Percentiles rank a stretch among this genome's conserved stretches.
Evolutionary conservation across 768 basidiomycete genomes (phyloP).

Genomic region (Phanerochaete carnosa): DNA sequence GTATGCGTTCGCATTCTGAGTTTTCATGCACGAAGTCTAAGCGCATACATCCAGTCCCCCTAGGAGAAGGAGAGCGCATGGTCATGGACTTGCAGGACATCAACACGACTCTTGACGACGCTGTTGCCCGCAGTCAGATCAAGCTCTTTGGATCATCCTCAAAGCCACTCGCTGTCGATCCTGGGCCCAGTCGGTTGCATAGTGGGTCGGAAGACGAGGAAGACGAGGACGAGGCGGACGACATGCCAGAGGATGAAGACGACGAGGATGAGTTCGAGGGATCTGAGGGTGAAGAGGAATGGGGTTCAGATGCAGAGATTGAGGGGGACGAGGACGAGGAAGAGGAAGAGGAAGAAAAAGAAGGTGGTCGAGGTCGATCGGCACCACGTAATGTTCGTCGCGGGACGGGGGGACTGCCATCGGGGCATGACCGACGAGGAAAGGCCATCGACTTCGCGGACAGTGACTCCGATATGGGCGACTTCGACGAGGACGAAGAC

Average conservation of each 20-base stretch:
- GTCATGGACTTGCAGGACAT: constrained; percentile 95
- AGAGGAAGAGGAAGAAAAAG: constrained; percentile 14
- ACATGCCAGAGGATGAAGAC: constrained; percentile 27
- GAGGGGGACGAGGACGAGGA: constrained; percentile 24
- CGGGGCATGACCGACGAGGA: constrained; percentile 31
- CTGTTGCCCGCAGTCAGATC: constrained; percentile 77
- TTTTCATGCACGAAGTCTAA: background rate
- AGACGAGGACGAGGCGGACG: constrained; percentile 36
- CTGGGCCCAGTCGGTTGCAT: constrained; percentile 20
- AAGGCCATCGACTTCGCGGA: constrained; percentile 66
- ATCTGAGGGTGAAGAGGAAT: constrained; percentile 9
- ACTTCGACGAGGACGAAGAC: constrained; percentile 40
- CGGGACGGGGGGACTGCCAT: constrained; percentile 36
- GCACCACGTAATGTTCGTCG: constrained; percentile 39
- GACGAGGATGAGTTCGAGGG: constrained; percentile 26
- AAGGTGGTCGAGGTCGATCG: constrained; percentile 46
- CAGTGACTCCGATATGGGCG: constrained; percentile 70
- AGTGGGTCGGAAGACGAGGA: constrained; percentile 16
- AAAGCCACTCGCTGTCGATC: constrained; percentile 51
- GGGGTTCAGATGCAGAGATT: background rate
- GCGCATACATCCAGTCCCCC: constrained; percentile 45
- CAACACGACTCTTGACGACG: constrained; percentile 76
- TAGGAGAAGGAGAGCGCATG: constrained; percentile 97
- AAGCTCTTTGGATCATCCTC: constrained; percentile 81
- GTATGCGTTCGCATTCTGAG: constrained; percentile 33